Evolutionary conservation across 345 rosid genomes (phyloP), one percentile per base, ranked within the genome.

Genomic region (Eucalyptus erythrocorys): DNA sequence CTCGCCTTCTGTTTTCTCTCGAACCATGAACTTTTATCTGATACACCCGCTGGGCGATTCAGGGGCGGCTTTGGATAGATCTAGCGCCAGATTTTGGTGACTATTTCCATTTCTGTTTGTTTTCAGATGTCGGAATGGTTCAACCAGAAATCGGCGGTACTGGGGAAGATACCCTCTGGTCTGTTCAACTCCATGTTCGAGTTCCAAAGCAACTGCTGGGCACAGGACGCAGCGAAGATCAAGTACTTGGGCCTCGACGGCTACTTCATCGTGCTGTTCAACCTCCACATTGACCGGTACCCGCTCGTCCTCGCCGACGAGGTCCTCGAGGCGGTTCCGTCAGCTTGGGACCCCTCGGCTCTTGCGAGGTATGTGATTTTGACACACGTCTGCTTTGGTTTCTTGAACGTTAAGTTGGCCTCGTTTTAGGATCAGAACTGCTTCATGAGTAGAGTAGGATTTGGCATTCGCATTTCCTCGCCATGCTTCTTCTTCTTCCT

Each of bases 121-220:
- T 13, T 68, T 87, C 88, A 98, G 99, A 98, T 98, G 99, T 94
- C 98, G 13, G 99, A 97, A 91, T 88, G 92, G 68, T 95, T 96
- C 92, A 98, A 98, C 89, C 97, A 90, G 71, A 92, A 91, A 82
- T 91, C 94, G 14, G 87, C 95, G 34, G 89, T 95, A 8, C 89
- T 95, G 5, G 98, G 99, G 8, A 98, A 97, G 91, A 94, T 98
- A 16, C 99, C 99, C 27, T 90, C 98, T 6, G 99, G 99, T 8
- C 59, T 64, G 40, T 98, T 98, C 91, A 98, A 98, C 87, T 76
- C 95, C 27, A 94, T 92, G 96, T 98, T 98, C 68, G 96, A 96
- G 37, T 95, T 94, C 64, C 91, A 95, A 26, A 92, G 96, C 37
- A 92, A 95, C 19, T 90, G 95, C 6, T 98, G 99, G 99, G 99